These are phyloP conservation scores for Nyctanthes arbortristis DNA, from an alignment of 257 asterid species.

Conservation along the genomic window DNA sequence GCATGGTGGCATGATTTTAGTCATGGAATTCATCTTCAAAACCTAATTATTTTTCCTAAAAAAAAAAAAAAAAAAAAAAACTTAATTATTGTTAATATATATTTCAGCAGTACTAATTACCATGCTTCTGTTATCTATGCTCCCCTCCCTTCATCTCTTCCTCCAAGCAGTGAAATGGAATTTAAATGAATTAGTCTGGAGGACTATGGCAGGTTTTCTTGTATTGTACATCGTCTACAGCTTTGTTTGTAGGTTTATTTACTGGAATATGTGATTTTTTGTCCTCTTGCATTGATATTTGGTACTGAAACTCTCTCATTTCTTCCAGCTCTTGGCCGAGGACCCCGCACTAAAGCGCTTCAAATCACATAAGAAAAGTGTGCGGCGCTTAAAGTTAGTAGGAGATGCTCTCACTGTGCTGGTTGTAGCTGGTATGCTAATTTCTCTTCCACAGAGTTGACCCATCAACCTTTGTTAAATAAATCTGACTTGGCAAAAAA, in stretches of 20 bases:
- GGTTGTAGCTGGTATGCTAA: constrained; percentile 68
- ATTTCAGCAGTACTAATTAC: background rate
- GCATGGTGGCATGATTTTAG: background rate
- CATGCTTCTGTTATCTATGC: background rate
- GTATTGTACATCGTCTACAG: background rate
- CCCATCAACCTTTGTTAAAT: no score
- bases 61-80: no score
- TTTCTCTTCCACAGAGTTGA: constrained; percentile 8
- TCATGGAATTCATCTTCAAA: background rate
- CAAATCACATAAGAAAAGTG: constrained; percentile 65
- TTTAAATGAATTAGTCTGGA: background rate
- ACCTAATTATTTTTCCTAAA: no score
- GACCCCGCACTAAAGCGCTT: constrained; percentile 67
- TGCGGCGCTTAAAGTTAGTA: constrained; percentile 51
- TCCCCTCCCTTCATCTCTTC: background rate
- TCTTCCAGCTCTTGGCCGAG: constrained; percentile 70
- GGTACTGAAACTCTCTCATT: constrained; percentile 10
- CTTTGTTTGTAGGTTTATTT: background rate
- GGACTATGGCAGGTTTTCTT: no score
- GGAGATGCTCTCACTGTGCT: constrained; percentile 72
- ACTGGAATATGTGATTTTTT: background rate
- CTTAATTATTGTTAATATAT: no score
- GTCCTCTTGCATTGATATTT: constrained; percentile 1
- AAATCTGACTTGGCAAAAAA: no score
- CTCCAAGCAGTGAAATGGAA: background rate